Evolutionary conservation across 108 stramenopile species (phyloP).

Genomic region (Nitzschia inconspicua): DNA sequence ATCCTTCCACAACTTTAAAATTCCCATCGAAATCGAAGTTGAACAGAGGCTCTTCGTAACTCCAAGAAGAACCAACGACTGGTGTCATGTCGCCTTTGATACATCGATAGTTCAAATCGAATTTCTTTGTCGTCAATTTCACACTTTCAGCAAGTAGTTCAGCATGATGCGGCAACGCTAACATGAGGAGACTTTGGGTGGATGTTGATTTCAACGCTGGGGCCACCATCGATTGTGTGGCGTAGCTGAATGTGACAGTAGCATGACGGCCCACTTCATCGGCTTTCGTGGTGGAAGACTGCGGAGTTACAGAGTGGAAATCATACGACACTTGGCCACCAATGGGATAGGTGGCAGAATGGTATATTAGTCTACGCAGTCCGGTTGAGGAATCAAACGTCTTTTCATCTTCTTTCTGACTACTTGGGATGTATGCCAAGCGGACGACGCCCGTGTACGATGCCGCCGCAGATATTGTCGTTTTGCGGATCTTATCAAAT

Average conservation of each 20-base stretch:
- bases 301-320: constrained; percentile 31
- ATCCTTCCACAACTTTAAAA: constrained; percentile 29
- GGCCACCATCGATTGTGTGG: constrained; percentile 33
- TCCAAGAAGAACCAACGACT: constrained; percentile 68
- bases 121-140: constrained; percentile 37
- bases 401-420: constrained; percentile 12
- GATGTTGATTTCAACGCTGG: constrained; percentile 17
- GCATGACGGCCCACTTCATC: constrained; percentile 32
- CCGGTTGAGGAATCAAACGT: constrained; percentile 49
- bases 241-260: constrained; percentile 58
- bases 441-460: constrained; percentile 64
- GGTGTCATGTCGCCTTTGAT: constrained; percentile 81
- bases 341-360: constrained; percentile 72
- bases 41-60: constrained; percentile 66
- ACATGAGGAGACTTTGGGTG: constrained; percentile 55
- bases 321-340: constrained; percentile 60
- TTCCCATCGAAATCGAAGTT: constrained; percentile 34
- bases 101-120: constrained; percentile 62
- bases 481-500: constrained; percentile 40
- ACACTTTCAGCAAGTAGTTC: constrained; percentile 40
- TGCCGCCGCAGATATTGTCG: constrained; percentile 35
- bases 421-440: constrained; percentile 64
- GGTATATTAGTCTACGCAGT: constrained; percentile 72
- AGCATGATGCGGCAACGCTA: constrained; percentile 84
- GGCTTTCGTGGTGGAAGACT: neutral